phyloP scores from a whole-genome alignment of 352 stramenopile species.

The Discostella stelligera region DNA sequence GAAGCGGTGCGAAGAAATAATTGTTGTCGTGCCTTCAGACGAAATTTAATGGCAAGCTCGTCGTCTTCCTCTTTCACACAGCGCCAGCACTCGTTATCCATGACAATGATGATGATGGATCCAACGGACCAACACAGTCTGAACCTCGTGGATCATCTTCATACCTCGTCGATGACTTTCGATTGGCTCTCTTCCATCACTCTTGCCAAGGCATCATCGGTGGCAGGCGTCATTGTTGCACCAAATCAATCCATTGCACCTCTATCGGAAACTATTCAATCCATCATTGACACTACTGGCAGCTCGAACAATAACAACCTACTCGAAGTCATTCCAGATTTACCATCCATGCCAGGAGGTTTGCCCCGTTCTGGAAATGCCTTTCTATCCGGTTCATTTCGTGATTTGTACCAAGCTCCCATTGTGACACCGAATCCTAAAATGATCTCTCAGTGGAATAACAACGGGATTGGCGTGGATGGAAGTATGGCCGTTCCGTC shows the following conservation, averaged over 20 bases:
- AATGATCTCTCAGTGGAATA: neutral
- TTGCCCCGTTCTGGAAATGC: slow-evolving; percentile 35
- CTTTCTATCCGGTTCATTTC: slow-evolving; percentile 43
- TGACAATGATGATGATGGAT: neutral
- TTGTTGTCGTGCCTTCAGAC: neutral
- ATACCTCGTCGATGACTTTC: neutral
- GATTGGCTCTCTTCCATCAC: slow-evolving; percentile 24
- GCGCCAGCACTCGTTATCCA: too few relatives aligned
- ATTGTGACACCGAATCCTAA: slow-evolving; percentile 5
- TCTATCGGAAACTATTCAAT: slow-evolving; percentile 43
- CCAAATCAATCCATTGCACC: slow-evolving; percentile 40
- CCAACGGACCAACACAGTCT: neutral
- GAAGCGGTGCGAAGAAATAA: neutral
- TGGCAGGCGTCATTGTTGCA: neutral
- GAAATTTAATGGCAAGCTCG: neutral
- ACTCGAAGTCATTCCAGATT: slow-evolving; percentile 47
- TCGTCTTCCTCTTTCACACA: neutral
- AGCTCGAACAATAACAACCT: neutral
- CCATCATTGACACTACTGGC: neutral
- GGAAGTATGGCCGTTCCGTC: slow-evolving; percentile 20
- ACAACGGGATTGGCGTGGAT: neutral
- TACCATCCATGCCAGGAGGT: slow-evolving; percentile 44
- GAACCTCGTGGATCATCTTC: neutral
- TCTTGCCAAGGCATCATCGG: slow-evolving; percentile 12
- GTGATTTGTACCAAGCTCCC: slow-evolving; percentile 39